phyloP scores from a whole-genome alignment of 75 land plant genomes.

The Sequoiadendron giganteum region DNA sequence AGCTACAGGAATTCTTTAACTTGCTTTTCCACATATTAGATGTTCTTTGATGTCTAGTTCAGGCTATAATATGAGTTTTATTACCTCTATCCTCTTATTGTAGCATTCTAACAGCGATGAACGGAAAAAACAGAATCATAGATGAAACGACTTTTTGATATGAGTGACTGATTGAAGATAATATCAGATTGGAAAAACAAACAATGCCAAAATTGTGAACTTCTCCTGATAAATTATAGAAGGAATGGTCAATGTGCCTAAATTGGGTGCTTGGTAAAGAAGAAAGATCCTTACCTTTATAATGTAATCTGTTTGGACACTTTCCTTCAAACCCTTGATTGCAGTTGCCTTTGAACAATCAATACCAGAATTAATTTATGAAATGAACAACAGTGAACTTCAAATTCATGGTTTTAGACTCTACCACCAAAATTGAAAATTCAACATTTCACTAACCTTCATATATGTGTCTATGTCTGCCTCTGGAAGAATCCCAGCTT shows the following conservation, averaged over 20 bases:
- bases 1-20: not conserved
- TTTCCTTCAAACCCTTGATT: conserved; percentile 15
- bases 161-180: not conserved
- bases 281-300: conserved; percentile 9
- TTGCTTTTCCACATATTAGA: not conserved
- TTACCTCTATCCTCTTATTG: not conserved
- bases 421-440: not conserved
- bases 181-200: not conserved
- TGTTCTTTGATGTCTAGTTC: not conserved
- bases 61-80: not conserved
- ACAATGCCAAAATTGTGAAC: not conserved
- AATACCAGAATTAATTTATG: not conserved
- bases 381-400: not conserved
- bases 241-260: not conserved
- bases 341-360: conserved; percentile 13
- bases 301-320: conserved; percentile 23
- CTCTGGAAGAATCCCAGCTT: conserved; percentile 71
- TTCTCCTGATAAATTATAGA: not conserved
- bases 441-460: conserved; percentile 42
- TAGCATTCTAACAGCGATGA: not conserved
- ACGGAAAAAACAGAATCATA: not conserved
- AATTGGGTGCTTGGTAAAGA: not conserved
- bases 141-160: not conserved
- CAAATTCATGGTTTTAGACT: not conserved
- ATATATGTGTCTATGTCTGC: conserved; percentile 75